Evolutionary conservation across 495 filamentous ascomycete species (phyloP).

Genomic region (Hapsidospora chrysogenum): DNA sequence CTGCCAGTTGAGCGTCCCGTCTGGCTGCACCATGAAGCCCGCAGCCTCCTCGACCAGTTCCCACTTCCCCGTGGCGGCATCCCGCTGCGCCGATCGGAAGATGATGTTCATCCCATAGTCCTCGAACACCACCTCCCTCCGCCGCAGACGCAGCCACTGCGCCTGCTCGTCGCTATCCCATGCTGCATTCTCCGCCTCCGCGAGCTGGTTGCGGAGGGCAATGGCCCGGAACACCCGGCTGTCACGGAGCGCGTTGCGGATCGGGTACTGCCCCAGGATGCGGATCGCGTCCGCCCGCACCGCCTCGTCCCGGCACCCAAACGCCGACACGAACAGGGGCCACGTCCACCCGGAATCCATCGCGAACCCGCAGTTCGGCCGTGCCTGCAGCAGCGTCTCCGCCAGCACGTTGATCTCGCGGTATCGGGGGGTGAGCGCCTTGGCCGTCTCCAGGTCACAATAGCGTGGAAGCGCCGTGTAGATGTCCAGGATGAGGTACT

Average conservation of each 20-base stretch:
- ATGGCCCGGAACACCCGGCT: conserved; percentile 2
- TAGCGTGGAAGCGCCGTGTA: conserved; percentile 1
- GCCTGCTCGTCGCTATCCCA: not conserved
- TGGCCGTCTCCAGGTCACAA: conserved; percentile 1
- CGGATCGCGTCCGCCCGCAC: conserved; percentile 1
- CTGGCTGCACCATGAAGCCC: not conserved
- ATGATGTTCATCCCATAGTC: conserved; percentile 2
- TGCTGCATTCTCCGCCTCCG: not conserved
- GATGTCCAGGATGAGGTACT: conserved; percentile 4
- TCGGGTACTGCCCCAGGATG: conserved; percentile 2
- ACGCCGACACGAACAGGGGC: conserved; percentile 1
- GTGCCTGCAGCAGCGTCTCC: not conserved
- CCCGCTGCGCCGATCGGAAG: not conserved
- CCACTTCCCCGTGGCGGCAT: not conserved
- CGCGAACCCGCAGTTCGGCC: conserved; percentile 3
- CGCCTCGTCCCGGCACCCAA: not conserved
- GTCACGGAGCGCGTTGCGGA: conserved; percentile 2
- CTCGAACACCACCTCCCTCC: conserved; percentile 2
- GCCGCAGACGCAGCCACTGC: conserved; percentile 2
- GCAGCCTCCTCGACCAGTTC: conserved; percentile 1
- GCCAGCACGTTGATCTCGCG: conserved; percentile 1
- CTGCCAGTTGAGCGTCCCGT: not conserved
- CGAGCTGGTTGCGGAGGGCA: conserved; percentile 1
- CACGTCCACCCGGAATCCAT: conserved; percentile 3
- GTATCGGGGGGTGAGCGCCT: conserved; percentile 2